Base-by-base conservation (phyloP, 176 grass and related monocot genomes). In the Carex pumila region DNA sequence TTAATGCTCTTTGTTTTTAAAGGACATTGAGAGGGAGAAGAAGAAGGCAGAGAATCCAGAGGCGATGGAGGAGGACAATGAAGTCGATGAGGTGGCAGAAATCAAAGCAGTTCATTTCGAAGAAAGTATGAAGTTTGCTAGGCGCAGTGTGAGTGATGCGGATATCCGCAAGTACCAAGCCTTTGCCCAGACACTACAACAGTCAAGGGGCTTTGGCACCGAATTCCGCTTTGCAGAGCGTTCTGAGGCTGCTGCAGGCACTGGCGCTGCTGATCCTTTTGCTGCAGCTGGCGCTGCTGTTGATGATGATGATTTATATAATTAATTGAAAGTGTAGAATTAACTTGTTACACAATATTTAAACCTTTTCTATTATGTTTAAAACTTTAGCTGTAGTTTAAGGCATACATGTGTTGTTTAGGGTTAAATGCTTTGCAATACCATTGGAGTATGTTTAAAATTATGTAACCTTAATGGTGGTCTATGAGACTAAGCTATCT, bases 161-260 rank as follows among this genome's bases (percentile, higher is more conserved):
- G 88, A 90, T 66, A 87, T 93, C 15, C 61, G 90, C 31, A 94
- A 92, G 82, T 92, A 94, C 30, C 88, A 87, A 69, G 86, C 90
- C 0, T 94, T 94, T 19, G 92, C 92, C 1, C 92, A 89, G 65
- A 94, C 90, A 18, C 13, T 90, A 74, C 92, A 94, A 34, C 92
- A 94, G 30, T 92, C 88, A 0, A 83, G 92, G 72, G 92, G 90
- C 0, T 89, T 94, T 12, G 92, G 90, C 34, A 83, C 37, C 1
- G 84, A 94, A 68, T 92, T 92, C 84, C 90, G 88, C 70, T 94
- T 94, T 47, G 1, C 90, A 0, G 66, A 57, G 2, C 78, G 59
- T 39, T 6, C 81, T 0, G 77, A 88, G n/a, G 36, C 86, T 12
- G 76, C 79, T 61, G 70, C 79, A 1, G 71, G 29, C 1, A 56